Evolutionary conservation across 2,329 filamentous ascomycete species (phyloP).

Genomic region (Dactylellina haptotyla): DNA sequence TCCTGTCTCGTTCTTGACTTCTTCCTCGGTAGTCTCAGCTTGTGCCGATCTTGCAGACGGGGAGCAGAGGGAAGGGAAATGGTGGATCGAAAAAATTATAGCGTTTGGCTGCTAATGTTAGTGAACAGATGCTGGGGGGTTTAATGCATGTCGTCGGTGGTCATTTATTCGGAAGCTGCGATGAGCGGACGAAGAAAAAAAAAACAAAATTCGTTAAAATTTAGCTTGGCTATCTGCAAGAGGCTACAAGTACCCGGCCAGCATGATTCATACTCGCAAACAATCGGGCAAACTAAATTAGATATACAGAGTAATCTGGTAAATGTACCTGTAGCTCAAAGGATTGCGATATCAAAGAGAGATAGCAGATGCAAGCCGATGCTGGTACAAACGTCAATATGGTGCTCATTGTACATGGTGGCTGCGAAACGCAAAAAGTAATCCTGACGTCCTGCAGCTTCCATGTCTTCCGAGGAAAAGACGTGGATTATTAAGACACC

Average conservation of each 20-base stretch:
- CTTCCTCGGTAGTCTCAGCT: constrained; percentile 19
- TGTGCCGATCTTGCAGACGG: constrained; percentile 46
- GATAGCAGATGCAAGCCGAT: not conserved
- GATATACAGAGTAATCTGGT: not conserved
- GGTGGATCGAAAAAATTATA: constrained; percentile 29
- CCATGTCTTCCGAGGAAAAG: constrained; percentile 45
- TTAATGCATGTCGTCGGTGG: constrained; percentile 50
- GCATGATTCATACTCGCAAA: constrained; percentile 36
- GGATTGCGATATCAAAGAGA: not conserved
- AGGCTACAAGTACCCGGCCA: constrained; percentile 5
- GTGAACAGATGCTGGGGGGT: constrained; percentile 44
- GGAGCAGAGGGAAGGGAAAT: not conserved
- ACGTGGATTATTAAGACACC: constrained; percentile 18
- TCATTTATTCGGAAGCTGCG: constrained; percentile 54
- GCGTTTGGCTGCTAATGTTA: constrained; percentile 8
- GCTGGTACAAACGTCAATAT: constrained; percentile 30
- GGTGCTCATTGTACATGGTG: constrained; percentile 18
- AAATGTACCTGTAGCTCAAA: constrained; percentile 9
- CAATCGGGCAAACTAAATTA: too few relatives aligned
- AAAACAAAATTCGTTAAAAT: not conserved
- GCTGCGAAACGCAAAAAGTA: constrained; percentile 35
- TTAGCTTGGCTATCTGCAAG: constrained; percentile 25
- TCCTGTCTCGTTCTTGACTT: not conserved
- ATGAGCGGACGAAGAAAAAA: constrained; percentile 6
- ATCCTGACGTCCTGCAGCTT: constrained; percentile 48